Evolutionary conservation across 2,329 filamentous ascomycete genomes (phyloP), one percentile per base, ranked within the genome.

Genomic region (Paraconiothyrium brasiliense): DNA sequence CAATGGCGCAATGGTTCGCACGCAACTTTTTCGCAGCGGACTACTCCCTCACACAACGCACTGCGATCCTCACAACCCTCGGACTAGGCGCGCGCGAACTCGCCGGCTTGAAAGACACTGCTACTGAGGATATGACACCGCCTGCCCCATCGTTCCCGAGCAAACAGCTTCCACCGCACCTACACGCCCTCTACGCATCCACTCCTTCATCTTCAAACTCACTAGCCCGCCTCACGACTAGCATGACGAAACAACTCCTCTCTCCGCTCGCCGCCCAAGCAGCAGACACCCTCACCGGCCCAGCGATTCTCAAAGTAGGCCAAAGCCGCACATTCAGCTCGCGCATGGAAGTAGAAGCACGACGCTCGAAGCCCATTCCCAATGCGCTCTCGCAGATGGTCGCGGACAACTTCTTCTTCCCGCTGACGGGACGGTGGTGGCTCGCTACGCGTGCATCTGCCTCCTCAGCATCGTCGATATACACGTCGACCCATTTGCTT

Each of bases 1-100:
- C 86, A 56, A 92, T 97, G 86, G 94, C 89, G 0, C 91, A 88
- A 14, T 96, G 92, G 90, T 92, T 96, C 61, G 89, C 91, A 3
- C 88, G 89, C 59, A 90, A 91, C 0, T 96, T 95, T 75, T 98
- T 97, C 75, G 90, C 93, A 46, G 94, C 94, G 16, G 95, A 99
- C 74, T 94, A 95, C 77, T 97, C 94, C 0, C 82, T 98, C 41
- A 87, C 90, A 0, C 94, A 98, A 76, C 87, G 95, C 43, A 92
- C 91, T 8, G 88, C 91, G 0, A 85, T 98, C 41, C 88, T 99
- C 56, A 90, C 92, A 22, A 89, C 92, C 0, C 82, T 99, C 4
- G 94, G 94, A 0, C 81, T 99, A 0, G 88, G 91, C 34, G 92
- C 92, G 2, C 87, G 94, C 61, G 94, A 98, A 78, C 79, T 99